Evolutionary conservation across 2,329 filamentous ascomycete genomes (phyloP).

Genomic region (Apiospora marii): DNA sequence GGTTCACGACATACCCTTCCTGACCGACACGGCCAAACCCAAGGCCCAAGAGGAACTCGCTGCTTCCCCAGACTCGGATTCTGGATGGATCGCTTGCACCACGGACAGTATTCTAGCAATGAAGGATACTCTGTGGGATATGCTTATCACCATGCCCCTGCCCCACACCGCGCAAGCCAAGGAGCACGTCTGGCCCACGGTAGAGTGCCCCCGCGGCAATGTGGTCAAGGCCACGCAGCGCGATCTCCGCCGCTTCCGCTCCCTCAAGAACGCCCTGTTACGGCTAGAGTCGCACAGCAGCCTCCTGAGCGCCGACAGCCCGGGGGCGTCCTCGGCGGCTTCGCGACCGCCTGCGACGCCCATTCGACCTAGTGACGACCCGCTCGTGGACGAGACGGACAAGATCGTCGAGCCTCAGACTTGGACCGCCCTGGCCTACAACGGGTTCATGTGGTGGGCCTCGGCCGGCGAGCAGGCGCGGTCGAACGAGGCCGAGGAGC

Average conservation of each 20-base stretch:
- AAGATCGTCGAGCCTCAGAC: constrained; percentile 68
- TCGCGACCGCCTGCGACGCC: constrained; percentile 32
- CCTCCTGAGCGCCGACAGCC: constrained; percentile 27
- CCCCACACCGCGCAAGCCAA: constrained; percentile 63
- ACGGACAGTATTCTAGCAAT: constrained; percentile 91
- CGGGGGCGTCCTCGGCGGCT: constrained; percentile 34
- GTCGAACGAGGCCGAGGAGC: constrained; percentile 66
- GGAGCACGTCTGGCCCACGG: constrained; percentile 76
- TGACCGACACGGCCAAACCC: constrained; percentile 68
- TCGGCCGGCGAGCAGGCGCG: constrained; percentile 77
- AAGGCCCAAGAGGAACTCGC: constrained; percentile 42
- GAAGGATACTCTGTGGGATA: constrained; percentile 87
- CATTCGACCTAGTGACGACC: constrained; percentile 43
- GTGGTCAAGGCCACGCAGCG: constrained; percentile 87
- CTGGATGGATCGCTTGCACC: constrained; percentile 92
- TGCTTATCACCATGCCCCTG: constrained; percentile 83
- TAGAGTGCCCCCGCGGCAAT: constrained; percentile 71
- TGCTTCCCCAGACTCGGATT: constrained; percentile 55
- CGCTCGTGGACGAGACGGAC: constrained; percentile 57
- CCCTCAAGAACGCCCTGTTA: constrained; percentile 70
- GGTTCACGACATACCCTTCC: constrained; percentile 86
- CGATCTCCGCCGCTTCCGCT: constrained; percentile 81
- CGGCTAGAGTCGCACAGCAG: constrained; percentile 45
- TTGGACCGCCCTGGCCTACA: constrained; percentile 80
- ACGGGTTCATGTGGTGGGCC: constrained; percentile 90